Evolutionary conservation across 768 basidiomycete species (phyloP).

Genomic region (Ephemerocybe angulata): DNA sequence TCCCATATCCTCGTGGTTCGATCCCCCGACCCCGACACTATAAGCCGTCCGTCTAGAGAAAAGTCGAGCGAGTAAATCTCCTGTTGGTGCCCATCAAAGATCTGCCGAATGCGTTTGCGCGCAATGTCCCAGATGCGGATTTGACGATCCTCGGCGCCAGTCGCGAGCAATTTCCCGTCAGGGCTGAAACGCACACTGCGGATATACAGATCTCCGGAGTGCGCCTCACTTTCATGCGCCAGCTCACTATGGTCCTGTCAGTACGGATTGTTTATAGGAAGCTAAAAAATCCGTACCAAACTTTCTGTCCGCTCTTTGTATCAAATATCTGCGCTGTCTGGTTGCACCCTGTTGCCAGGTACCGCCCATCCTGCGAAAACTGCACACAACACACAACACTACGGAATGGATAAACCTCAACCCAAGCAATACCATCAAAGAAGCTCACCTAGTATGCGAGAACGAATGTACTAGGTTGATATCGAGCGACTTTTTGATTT

Average conservation of each 20-base stretch:
- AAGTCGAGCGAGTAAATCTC: conserved; percentile 95
- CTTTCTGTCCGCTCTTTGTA: conserved; percentile 79
- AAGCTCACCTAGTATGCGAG: conserved; percentile 71
- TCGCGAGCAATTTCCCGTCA: conserved; percentile 89
- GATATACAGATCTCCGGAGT: conserved; percentile 32
- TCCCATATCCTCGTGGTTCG: conserved; percentile 49
- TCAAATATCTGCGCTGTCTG: conserved; percentile 94
- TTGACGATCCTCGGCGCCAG: conserved; percentile 91
- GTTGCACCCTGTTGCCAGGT: conserved; percentile 93
- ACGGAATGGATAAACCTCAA: background rate
- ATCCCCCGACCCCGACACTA: conserved; percentile 87
- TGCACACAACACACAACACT: conserved; percentile 82
- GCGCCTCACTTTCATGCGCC: conserved; percentile 25
- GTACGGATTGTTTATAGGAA: too few species aligned
- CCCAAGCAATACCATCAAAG: background rate
- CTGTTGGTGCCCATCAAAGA: conserved; percentile 86
- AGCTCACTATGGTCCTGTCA: conserved; percentile 20
- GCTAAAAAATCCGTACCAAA: conserved; percentile 53
- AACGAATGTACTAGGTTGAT: conserved; percentile 77
- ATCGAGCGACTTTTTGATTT: conserved; percentile 66
- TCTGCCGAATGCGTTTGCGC: conserved; percentile 69
- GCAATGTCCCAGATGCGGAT: conserved; percentile 96
- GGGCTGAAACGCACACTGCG: conserved; percentile 86
- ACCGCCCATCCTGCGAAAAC: conserved; percentile 92
- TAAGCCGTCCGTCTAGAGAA: conserved; percentile 77